Conservation (phyloP, 805 yeast species). For the Helenozyma baotianmanensis region DNA sequence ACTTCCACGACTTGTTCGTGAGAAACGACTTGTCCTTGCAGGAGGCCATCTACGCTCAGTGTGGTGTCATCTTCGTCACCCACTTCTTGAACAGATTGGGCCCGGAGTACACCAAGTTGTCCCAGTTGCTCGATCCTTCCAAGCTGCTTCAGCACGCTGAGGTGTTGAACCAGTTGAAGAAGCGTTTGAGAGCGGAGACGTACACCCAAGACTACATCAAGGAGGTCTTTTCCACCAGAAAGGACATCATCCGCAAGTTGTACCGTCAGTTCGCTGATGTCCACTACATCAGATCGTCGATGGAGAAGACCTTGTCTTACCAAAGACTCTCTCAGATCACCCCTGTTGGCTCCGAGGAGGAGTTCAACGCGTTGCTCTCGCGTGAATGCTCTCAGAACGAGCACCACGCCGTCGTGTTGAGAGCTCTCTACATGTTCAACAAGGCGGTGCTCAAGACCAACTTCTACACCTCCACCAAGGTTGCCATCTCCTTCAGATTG, state of each 20-base stretch:
- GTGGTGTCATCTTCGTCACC: conserved; percentile 86
- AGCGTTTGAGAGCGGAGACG: conserved; percentile 88
- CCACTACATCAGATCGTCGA: conserved; percentile 70
- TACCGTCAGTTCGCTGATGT: conserved; percentile 88
- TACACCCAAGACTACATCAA: conserved; percentile 80
- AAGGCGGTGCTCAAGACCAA: conserved; percentile 86
- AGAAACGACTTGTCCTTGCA: conserved; percentile 80
- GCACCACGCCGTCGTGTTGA: conserved; percentile 70
- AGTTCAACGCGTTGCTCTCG: conserved; percentile 63
- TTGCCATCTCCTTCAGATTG: conserved; percentile 89
- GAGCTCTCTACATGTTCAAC: conserved; percentile 80
- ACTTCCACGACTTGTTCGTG: conserved; percentile 70
- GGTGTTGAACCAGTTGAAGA: conserved; percentile 73
- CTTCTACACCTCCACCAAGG: conserved; percentile 89
- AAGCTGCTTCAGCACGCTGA: conserved; percentile 67
- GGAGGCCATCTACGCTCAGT: conserved; percentile 91
- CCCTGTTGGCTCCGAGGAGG: conserved; percentile 69
- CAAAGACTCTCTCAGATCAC: conserved; percentile 78
- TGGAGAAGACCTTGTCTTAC: conserved; percentile 78
- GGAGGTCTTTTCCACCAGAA: conserved; percentile 67
- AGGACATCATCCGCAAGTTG: conserved; percentile 70
- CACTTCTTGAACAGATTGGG: conserved; percentile 95
- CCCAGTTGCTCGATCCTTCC: conserved; percentile 57
- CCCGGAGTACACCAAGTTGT: conserved; percentile 73
- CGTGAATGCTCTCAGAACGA: conserved; percentile 78